phyloP scores from a whole-genome alignment of 2,329 filamentous ascomycete species.

The Mariannaea sp. region DNA sequence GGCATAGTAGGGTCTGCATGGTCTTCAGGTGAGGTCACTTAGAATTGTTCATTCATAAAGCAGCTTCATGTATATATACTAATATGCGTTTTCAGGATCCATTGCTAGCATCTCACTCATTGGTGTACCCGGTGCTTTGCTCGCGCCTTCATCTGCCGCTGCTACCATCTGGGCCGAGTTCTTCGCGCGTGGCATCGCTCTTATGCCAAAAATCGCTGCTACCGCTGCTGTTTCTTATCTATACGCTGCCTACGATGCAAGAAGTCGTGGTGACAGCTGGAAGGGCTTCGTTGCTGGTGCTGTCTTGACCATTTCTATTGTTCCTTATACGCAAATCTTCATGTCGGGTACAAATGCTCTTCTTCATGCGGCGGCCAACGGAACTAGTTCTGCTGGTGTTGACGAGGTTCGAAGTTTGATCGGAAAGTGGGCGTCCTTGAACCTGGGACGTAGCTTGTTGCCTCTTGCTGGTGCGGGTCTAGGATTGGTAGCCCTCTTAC shows the following conservation, averaged over 20 bases:
- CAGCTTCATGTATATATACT: background rate
- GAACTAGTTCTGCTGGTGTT: constrained; percentile 19
- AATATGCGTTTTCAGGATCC: constrained; percentile 37
- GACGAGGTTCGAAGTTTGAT: constrained; percentile 33
- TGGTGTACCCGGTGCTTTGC: constrained; percentile 40
- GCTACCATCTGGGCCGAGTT: constrained; percentile 45
- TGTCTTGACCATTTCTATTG: constrained; percentile 43
- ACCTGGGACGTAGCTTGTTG: constrained; percentile 40
- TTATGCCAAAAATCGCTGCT: constrained; percentile 45
- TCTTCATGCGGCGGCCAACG: constrained; percentile 37
- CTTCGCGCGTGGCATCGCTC: constrained; percentile 43
- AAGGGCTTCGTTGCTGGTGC: constrained; percentile 41
- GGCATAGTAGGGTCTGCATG: constrained; percentile 47
- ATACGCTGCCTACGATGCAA: constrained; percentile 44
- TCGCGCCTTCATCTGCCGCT: constrained; percentile 39
- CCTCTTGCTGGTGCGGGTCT: constrained; percentile 39
- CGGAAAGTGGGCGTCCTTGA: constrained; percentile 36
- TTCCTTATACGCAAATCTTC: constrained; percentile 47
- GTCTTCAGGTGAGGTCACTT: constrained; percentile 39
- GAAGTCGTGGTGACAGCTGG: constrained; percentile 39
- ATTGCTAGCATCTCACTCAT: constrained; percentile 45
- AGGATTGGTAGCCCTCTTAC: constrained; percentile 31
- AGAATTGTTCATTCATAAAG: too few relatives aligned
- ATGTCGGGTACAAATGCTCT: constrained; percentile 46
- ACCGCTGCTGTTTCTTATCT: constrained; percentile 42